Evolutionary conservation across 129 eudicot genomes (phyloP).

Genomic region (Deinandra increscens): DNA sequence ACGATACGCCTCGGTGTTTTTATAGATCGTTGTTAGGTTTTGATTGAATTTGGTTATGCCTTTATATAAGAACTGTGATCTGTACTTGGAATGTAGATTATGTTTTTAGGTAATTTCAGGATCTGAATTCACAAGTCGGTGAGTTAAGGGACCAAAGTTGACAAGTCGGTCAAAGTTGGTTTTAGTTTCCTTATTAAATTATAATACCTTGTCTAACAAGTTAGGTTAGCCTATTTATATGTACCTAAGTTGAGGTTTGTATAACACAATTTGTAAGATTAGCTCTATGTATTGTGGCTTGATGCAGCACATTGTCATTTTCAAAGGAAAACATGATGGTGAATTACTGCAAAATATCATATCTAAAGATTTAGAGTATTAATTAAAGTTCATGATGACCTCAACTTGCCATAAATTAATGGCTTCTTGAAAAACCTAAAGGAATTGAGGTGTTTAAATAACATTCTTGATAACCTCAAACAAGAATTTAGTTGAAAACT

Average conservation of each 20-base stretch:
- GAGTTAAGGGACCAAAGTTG: too few species aligned
- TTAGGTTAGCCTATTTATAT: too few species aligned
- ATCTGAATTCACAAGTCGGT: too few species aligned
- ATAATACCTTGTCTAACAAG: too few species aligned
- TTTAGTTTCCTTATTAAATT: too few species aligned
- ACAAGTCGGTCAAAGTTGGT: too few species aligned
- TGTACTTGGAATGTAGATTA: conserved; percentile 7
- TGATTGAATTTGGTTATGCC: not conserved
- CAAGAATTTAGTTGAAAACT: conserved; percentile 1
- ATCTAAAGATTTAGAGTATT: not conserved
- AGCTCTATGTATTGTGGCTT: not conserved
- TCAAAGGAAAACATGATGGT: conserved; percentile 2
- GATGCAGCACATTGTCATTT: not conserved
- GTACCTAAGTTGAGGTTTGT: too few species aligned
- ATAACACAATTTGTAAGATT: too few species aligned
- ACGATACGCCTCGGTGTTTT: not conserved
- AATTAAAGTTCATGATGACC: not conserved
- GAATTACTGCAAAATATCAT: not conserved
- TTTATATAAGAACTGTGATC: conserved; percentile 6
- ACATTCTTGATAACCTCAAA: not conserved
- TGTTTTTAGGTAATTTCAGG: too few species aligned
- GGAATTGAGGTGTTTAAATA: not conserved
- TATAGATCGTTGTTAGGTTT: conserved; percentile 14
- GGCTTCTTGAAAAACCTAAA: conserved; percentile 2
- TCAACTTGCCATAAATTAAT: not conserved